phyloP scores from a whole-genome alignment of 1,284 basidiomycete genomes.

The Pascua sp. region DNA sequence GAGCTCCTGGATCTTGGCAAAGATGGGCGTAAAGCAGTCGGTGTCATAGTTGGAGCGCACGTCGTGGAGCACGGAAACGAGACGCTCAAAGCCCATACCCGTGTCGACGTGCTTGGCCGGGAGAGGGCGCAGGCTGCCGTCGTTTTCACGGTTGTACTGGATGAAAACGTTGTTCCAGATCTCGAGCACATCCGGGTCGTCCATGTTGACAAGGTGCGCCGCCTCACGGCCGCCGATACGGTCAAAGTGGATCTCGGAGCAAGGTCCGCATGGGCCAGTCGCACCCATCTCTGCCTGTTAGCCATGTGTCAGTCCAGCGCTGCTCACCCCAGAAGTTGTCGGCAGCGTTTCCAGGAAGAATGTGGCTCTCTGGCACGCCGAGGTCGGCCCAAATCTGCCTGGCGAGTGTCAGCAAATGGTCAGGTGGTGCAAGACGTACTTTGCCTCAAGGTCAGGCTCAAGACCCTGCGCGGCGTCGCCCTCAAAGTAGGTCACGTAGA shows the following conservation, averaged over 20 bases:
- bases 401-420: not conserved
- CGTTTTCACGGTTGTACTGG: constrained; percentile 92
- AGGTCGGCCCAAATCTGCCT: constrained; percentile 78
- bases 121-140: constrained; percentile 72
- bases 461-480: constrained; percentile 84
- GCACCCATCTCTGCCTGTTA: constrained; percentile 82
- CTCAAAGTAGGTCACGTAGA: constrained; percentile 98
- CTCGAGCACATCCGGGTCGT: constrained; percentile 95
- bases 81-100: constrained; percentile 97
- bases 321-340: constrained; percentile 97
- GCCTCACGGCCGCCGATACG: constrained; percentile 87
- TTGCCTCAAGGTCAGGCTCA: constrained; percentile 82
- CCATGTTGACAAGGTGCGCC: constrained; percentile 84
- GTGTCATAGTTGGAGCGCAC: constrained; percentile 96
- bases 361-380: constrained; percentile 83
- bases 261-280: constrained; percentile 95
- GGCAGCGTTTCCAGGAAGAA: constrained; percentile 90
- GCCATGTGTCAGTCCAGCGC: not conserved
- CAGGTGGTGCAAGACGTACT: constrained; percentile 27
- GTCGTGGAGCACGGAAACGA: constrained; percentile 90
- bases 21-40: constrained; percentile 88
- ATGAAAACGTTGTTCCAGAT: constrained; percentile 99
- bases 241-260: constrained; percentile 96
- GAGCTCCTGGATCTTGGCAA: constrained; percentile 79
- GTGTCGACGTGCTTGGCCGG: constrained; percentile 97